Base-by-base conservation (phyloP, 805 yeast species). In the Saturnispora halmiae region DNA sequence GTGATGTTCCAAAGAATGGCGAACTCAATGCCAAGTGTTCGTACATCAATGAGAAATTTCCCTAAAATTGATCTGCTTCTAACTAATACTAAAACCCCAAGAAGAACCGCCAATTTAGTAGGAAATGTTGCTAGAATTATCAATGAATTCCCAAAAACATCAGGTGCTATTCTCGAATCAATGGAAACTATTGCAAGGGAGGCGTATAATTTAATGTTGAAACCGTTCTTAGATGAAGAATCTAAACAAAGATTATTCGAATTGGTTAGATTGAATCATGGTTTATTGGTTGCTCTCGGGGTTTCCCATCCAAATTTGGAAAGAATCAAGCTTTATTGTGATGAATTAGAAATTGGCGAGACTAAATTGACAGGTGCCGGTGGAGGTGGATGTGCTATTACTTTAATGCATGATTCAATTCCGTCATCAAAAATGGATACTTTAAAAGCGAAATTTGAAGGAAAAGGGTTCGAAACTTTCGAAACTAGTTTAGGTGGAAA, bases 331-430 rank as follows among this genome's bases (percentile, higher is more conserved):
- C 61, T 73, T 16, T 64, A 75, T n/a, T 72, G 85, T 19, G 88
- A 82, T 53, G 70, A 68, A 38, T 52, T 75, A 42, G 56, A 65
- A 4, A 59, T 92, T 14, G 98, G 98, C 6, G 77, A 82, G 43
- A 90, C 98, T 0, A 92, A 92, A 59, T 70, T 92, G 41, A 92
- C 98, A 0, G 98, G 98, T 31, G 98, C 98, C 0, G 98, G 98
- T 27, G 98, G 98, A 16, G 98, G 98, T 38, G 98, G 98, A 2
- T 92, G 98, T 66, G 95, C 97, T 9, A 81, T 92, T 42, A 92
- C 97, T 0, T 62, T 92, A 29, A 66, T 88, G 13, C 65, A 73
- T 36, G 76, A 72, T 31, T n/a, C n/a, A 66, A 64, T 2, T 59
- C 60, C 19, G 53, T 63, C 26, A 48, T 52, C 13, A 50, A 52